These are phyloP conservation scores for Ceratobasidium sp. DNA, from an alignment of 1,284 basidiomycete genomes.

Conservation along the genomic window DNA sequence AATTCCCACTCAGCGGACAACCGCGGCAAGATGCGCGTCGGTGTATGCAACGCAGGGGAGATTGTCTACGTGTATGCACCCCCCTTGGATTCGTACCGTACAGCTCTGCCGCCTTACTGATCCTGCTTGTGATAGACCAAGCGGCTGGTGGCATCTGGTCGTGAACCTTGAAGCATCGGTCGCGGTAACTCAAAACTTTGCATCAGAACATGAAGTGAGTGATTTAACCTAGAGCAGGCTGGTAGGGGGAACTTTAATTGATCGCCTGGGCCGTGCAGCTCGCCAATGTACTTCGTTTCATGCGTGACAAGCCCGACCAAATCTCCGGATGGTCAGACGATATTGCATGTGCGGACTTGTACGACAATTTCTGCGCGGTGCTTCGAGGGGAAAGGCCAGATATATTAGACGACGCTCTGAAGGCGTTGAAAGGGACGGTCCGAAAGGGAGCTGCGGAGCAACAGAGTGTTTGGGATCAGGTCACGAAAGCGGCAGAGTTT, in stretches of 20 bases:
- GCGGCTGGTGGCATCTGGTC: slow-evolving; percentile 56
- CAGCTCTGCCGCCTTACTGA: neutral
- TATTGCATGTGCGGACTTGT: slow-evolving; percentile 40
- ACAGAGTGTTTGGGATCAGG: slow-evolving; percentile 46
- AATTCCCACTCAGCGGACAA: slow-evolving; percentile 49
- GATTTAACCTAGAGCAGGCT: neutral
- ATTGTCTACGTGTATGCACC: slow-evolving; percentile 56
- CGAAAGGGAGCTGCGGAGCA: slow-evolving; percentile 3
- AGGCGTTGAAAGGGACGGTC: slow-evolving; percentile 11
- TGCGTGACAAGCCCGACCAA: slow-evolving; percentile 59
- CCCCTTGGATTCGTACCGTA: too few relatives aligned
- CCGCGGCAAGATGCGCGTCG: slow-evolving; percentile 57
- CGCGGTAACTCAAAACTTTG: slow-evolving; percentile 63
- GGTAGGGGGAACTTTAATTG: too few relatives aligned
- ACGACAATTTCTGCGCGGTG: slow-evolving; percentile 47
- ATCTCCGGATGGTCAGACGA: slow-evolving; percentile 59
- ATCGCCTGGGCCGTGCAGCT: slow-evolving; percentile 48
- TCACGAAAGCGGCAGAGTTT: slow-evolving; percentile 6
- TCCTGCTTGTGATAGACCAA: slow-evolving; percentile 47
- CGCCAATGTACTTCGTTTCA: slow-evolving; percentile 58
- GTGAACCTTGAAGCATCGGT: slow-evolving; percentile 56
- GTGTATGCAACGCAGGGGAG: slow-evolving; percentile 59
- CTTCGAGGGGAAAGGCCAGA: slow-evolving; percentile 42
- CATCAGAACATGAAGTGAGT: slow-evolving; percentile 56
- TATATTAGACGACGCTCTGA: slow-evolving; percentile 38